A percentile compares a stretch with the other conserved stretches of the same genome.
phyloP scores from a whole-genome alignment of 1,284 basidiomycete genomes.

The Vanrija sp. region DNA sequence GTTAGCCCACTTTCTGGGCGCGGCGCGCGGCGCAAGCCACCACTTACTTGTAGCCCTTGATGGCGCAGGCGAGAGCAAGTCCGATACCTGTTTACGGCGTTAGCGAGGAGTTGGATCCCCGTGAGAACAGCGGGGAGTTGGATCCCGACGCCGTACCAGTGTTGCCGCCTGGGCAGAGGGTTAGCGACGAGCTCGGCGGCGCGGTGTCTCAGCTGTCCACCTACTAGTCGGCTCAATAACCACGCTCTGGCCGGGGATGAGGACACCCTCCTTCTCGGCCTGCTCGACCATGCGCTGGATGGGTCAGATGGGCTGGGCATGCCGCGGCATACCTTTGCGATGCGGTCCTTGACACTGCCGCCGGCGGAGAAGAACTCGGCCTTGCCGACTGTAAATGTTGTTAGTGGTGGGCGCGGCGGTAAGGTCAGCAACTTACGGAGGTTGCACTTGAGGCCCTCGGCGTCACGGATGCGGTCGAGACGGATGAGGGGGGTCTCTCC shows the following conservation, averaged over 20 bases:
- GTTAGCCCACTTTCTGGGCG: constrained; percentile 65
- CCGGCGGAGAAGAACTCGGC: constrained; percentile 87
- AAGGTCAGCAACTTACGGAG: constrained; percentile 60
- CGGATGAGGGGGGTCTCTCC: constrained; percentile 88
- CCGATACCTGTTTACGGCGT: constrained; percentile 65
- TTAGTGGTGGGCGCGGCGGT: neutral
- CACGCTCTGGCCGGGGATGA: constrained; percentile 83
- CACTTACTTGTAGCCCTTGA: constrained; percentile 46
- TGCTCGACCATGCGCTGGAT: constrained; percentile 79
- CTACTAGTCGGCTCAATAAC: constrained; percentile 74
- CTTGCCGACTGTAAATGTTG: constrained; percentile 65
- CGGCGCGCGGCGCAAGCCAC: too few relatives aligned
- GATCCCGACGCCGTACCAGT: constrained; percentile 61
- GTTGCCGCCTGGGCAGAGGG: constrained; percentile 69
- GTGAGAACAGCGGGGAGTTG: too few relatives aligned
- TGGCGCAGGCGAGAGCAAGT: constrained; percentile 80
- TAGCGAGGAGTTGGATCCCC: neutral
- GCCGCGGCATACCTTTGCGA: constrained; percentile 61
- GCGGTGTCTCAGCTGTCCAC: constrained; percentile 1
- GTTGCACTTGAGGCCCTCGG: constrained; percentile 81
- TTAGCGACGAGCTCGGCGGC: neutral
- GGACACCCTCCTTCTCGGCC: constrained; percentile 79
- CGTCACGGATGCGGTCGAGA: constrained; percentile 71
- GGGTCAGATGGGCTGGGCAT: too few relatives aligned
- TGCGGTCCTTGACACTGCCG: constrained; percentile 92